Evolutionary conservation across 345 rosid species (phyloP), one percentile per base, ranked within the genome.

Genomic region (Psidium friedrichsthalianum): DNA sequence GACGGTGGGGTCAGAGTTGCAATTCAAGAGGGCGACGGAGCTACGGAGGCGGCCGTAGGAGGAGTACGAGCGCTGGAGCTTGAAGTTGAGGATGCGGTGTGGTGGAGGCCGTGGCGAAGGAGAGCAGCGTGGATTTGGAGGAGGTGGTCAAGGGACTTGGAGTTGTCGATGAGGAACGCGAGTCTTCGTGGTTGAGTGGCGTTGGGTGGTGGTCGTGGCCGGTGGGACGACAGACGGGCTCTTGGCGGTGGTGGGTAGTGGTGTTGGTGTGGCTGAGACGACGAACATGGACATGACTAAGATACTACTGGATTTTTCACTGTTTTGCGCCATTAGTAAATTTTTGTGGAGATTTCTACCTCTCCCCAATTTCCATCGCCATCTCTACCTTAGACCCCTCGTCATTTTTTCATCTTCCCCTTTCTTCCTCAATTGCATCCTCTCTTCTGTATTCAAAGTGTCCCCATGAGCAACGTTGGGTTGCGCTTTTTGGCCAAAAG

Each of bases 51-150:
- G 88, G 82, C 92, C 91, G 74, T 86, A 88, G 29, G 94, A 93
- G 86, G 98, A 93, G 90, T 94, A 96, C 47, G 98, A 91, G 57
- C 98, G 96, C 76, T 92, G 98, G 82, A 96, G 99, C 91, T 94
- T 94, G 90, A 96, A 94, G 86, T 89, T 94, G 82, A 94, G 88
- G 84, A 92, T 86, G 51, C 89, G 95, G 89, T 92, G 87, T 82
- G 84, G 88, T 88, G 89, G 87, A 96, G 90, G 82, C 88, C 87
- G 87, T 92, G 94, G 84, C 93, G 96, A 85, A 92, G 93, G 87
- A 94, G 91, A 84, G 88, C 91, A 11, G 95, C 97, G 90, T 97
- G 99, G 91, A 94, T 90, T 90, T 91, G 95, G 83, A 87, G 90
- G 52, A 93, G 82, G 51, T 91, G 90, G 42, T 53, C 61, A 21